Evolutionary conservation across 257 asterid species (phyloP).

Genomic region (Plantago ovata): DNA sequence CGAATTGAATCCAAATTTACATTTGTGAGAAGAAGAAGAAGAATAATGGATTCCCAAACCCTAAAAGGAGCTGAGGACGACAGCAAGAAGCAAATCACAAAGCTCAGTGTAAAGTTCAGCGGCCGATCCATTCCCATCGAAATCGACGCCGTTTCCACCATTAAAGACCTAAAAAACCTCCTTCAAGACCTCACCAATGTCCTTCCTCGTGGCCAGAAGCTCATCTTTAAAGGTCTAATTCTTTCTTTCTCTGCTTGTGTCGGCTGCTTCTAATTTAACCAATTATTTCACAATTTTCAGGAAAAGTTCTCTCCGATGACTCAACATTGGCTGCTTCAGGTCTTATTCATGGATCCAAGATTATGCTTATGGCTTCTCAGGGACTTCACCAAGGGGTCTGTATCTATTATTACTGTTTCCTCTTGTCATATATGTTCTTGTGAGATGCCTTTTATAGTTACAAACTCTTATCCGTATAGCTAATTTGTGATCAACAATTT

Average conservation of each 20-base stretch:
- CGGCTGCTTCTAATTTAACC: slow-evolving; percentile 1
- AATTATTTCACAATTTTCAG: slow-evolving; percentile 36
- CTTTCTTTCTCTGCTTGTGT: background rate
- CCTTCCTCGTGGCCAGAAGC: slow-evolving; percentile 93
- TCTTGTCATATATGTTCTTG: too few species aligned
- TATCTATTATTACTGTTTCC: too few species aligned
- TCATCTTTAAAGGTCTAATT: slow-evolving; percentile 72
- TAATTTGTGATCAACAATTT: background rate
- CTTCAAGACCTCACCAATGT: slow-evolving; percentile 83
- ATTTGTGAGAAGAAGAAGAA: slow-evolving; percentile 8
- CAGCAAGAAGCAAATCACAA: slow-evolving; percentile 20
- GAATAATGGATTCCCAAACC: slow-evolving; percentile 29
- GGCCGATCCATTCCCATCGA: slow-evolving; percentile 68
- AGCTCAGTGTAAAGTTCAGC: slow-evolving; percentile 52
- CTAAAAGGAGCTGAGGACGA: slow-evolving; percentile 5
- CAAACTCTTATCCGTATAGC: slow-evolving; percentile 1
- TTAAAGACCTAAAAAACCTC: slow-evolving; percentile 59
- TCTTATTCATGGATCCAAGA: slow-evolving; percentile 54
- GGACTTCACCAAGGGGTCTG: slow-evolving; percentile 92
- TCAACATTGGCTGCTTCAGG: slow-evolving; percentile 52
- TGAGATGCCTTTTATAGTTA: slow-evolving; percentile 18
- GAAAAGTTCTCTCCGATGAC: slow-evolving; percentile 58
- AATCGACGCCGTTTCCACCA: slow-evolving; percentile 39
- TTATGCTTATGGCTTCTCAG: slow-evolving; percentile 92
- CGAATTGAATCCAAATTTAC: too few species aligned